Percentiles rank a stretch among this genome's conserved stretches.
Conservation (phyloP, 2,329 filamentous ascomycete genomes). For the Fusarium globosum region DNA sequence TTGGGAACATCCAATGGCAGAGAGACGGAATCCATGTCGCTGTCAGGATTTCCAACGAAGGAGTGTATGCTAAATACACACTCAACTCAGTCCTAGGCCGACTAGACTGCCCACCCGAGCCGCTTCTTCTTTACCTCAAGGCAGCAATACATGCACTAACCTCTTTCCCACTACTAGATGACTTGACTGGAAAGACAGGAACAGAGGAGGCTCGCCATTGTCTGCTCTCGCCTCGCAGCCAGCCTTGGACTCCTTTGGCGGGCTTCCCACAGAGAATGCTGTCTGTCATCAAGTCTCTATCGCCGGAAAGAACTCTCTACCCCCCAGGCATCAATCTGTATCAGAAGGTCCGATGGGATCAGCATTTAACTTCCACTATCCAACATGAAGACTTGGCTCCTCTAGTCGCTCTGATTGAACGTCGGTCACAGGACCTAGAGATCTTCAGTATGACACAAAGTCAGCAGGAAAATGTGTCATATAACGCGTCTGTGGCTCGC, state of each 20-base stretch:
- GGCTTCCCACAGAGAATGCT: neutral
- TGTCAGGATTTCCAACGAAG: slow-evolving; percentile 45
- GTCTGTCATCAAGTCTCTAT: slow-evolving; percentile 38
- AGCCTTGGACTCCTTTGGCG: slow-evolving; percentile 58
- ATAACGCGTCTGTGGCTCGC: neutral
- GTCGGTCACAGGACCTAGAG: slow-evolving; percentile 46
- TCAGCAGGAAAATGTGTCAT: neutral
- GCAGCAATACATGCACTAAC: slow-evolving; percentile 71
- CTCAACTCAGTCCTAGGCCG: slow-evolving; percentile 66
- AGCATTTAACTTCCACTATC: slow-evolving; percentile 45
- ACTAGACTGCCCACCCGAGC: slow-evolving; percentile 68
- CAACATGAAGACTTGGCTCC: slow-evolving; percentile 54
- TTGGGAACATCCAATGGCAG: slow-evolving; percentile 51
- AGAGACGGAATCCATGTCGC: slow-evolving; percentile 56
- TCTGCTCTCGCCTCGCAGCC: slow-evolving; percentile 53
- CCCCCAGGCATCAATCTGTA: slow-evolving; percentile 48
- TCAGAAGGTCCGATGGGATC: slow-evolving; percentile 52
- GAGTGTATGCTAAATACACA: slow-evolving; percentile 60
- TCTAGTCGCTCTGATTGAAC: slow-evolving; percentile 45
- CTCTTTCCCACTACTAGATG: slow-evolving; percentile 66
- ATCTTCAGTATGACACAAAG: slow-evolving; percentile 19
- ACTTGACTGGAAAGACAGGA: slow-evolving; percentile 68
- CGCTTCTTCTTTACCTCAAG: slow-evolving; percentile 64
- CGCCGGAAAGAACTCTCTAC: slow-evolving; percentile 51
- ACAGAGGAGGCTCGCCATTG: slow-evolving; percentile 67